Percentiles rank a stretch among this genome's conserved stretches.
phyloP scores from a whole-genome alignment of 2,329 filamentous ascomycete species.

The Ilyonectria destructans region DNA sequence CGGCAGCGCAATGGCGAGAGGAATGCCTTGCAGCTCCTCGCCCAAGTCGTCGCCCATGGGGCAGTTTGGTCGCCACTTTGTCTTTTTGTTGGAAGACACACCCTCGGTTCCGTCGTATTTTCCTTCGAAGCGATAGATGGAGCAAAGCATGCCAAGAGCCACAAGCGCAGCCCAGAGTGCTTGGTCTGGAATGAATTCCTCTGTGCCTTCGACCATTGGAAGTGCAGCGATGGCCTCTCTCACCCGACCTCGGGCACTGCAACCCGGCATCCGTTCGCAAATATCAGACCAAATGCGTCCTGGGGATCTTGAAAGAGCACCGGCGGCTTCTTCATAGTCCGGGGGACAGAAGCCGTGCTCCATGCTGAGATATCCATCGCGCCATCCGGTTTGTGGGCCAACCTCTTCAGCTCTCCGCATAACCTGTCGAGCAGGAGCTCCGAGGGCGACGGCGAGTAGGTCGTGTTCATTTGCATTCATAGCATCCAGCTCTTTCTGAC shows the following conservation, averaged over 20 bases:
- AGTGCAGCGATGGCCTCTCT: constrained; percentile 66
- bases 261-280: constrained; percentile 69
- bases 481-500: constrained; percentile 61
- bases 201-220: constrained; percentile 65
- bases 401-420: constrained; percentile 68
- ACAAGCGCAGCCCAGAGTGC: constrained; percentile 70
- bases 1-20: constrained; percentile 64
- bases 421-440: constrained; percentile 69
- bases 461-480: constrained; percentile 65
- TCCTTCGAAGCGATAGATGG: constrained; percentile 69
- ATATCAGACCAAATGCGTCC: constrained; percentile 71
- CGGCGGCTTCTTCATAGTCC: constrained; percentile 66
- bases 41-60: constrained; percentile 67
- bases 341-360: constrained; percentile 69
- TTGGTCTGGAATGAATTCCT: constrained; percentile 66
- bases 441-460: constrained; percentile 67
- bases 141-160: constrained; percentile 67
- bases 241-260: constrained; percentile 65
- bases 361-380: constrained; percentile 57
- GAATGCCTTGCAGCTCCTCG: constrained; percentile 66
- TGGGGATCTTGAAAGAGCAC: constrained; percentile 62
- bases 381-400: constrained; percentile 67
- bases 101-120: constrained; percentile 68
- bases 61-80: constrained; percentile 54
- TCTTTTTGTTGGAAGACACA: constrained; percentile 55